Percentiles rank a stretch among this genome's conserved stretches.
phyloP scores from a whole-genome alignment of 2,329 filamentous ascomycete genomes.

The Paecilomyces formosus region DNA sequence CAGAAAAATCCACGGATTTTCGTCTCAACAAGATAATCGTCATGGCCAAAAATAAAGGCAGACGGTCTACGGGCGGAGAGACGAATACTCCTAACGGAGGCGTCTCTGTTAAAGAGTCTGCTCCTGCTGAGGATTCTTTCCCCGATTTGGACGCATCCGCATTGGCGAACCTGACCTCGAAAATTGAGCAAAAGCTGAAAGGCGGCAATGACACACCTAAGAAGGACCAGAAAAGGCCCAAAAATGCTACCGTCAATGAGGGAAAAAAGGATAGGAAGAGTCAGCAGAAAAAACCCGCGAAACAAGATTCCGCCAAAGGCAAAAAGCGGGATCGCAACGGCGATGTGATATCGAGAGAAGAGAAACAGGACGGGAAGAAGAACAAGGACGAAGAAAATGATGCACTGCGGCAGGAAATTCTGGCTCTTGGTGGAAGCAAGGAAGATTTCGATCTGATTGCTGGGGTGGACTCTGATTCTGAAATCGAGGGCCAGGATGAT shows the following conservation, averaged over 20 bases:
- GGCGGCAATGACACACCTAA: slow-evolving; percentile 21
- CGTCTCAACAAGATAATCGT: slow-evolving; percentile 9
- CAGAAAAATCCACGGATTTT: slow-evolving; percentile 19
- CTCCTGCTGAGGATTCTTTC: slow-evolving; percentile 13
- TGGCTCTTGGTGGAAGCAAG: slow-evolving; percentile 42
- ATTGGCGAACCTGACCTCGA: slow-evolving; percentile 34
- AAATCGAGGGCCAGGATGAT: slow-evolving; percentile 31
- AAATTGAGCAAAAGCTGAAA: slow-evolving; percentile 34
- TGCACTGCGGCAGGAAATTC: slow-evolving; percentile 35
- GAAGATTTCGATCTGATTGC: slow-evolving; percentile 42
- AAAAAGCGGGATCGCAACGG: slow-evolving; percentile 42
- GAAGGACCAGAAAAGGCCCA: slow-evolving; percentile 14
- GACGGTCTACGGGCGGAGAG: slow-evolving; percentile 21
- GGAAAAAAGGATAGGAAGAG: slow-evolving; percentile 17
- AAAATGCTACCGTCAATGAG: slow-evolving; percentile 8
- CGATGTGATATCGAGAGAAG: slow-evolving; percentile 32
- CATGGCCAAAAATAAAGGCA: slow-evolving; percentile 34
- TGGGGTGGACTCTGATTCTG: slow-evolving; percentile 38
- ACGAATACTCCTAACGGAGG: slow-evolving; percentile 8
- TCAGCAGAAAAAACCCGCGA: slow-evolving; percentile 11
- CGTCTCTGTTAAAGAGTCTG: slow-evolving; percentile 10
- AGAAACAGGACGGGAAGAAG: slow-evolving; percentile 18
- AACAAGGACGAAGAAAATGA: slow-evolving; percentile 18
- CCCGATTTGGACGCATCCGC: slow-evolving; percentile 30
- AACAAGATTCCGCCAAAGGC: slow-evolving; percentile 21